Percentiles rank a stretch among this genome's conserved stretches.
Evolutionary conservation across 2,329 filamentous ascomycete species (phyloP).

Genomic region (Pseudogymnoascus sp.): DNA sequence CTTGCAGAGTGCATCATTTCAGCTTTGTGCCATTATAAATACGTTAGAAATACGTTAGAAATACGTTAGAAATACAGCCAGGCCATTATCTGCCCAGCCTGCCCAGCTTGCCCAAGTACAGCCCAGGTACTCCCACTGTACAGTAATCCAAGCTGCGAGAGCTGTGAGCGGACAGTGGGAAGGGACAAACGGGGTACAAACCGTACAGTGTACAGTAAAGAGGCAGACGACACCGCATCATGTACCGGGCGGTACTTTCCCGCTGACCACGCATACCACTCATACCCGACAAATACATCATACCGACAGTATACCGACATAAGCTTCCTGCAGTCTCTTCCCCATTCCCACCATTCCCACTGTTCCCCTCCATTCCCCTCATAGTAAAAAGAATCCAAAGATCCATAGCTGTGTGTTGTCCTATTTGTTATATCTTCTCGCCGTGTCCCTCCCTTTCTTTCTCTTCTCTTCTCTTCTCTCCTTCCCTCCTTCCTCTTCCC

Average conservation of each 20-base stretch:
- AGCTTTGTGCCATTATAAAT: not conserved
- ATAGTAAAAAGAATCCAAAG: not conserved
- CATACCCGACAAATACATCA: not conserved
- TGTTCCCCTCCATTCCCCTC: not conserved
- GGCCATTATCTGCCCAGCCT: not conserved
- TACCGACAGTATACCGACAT: slow-evolving; percentile 1
- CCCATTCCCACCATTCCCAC: not conserved
- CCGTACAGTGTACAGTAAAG: not conserved
- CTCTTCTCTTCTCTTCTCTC: not conserved
- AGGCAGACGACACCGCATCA: not conserved
- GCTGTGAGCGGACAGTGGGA: not conserved
- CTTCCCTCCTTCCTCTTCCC: not conserved
- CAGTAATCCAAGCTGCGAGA: not conserved
- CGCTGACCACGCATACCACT: not conserved
- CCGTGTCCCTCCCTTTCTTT: not conserved
- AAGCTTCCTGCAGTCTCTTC: not conserved
- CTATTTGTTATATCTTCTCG: slow-evolving; percentile 1
- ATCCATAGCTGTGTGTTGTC: not conserved
- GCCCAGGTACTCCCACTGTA: not conserved
- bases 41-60: no score
- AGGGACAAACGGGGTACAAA: not conserved
- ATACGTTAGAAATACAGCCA: not conserved
- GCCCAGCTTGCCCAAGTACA: not conserved
- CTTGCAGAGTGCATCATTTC: not conserved
- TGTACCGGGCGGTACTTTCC: not conserved